Conservation (phyloP, 2,329 filamentous ascomycete genomes). For the Bipolaris zeicola region DNA sequence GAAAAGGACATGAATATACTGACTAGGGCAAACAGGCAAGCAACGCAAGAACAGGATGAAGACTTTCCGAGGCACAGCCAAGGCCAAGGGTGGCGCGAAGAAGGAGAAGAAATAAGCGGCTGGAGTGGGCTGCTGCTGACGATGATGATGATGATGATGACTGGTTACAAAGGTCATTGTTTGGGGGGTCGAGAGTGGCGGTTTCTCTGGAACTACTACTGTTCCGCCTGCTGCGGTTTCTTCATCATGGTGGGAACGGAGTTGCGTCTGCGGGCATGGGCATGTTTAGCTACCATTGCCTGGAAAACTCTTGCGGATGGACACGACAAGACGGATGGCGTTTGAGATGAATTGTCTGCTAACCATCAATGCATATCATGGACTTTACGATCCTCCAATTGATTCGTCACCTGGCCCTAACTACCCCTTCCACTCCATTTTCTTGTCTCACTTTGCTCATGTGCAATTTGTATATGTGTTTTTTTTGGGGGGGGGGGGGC, state of each 20-base stretch:
- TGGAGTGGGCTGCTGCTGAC: constrained; percentile 14
- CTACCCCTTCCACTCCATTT: not conserved
- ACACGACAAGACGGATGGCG: constrained; percentile 48
- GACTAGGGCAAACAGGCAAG: constrained; percentile 75
- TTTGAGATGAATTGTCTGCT: constrained; percentile 48
- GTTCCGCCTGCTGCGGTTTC: constrained; percentile 32
- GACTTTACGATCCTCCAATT: constrained; percentile 38
- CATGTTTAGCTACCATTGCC: constrained; percentile 49
- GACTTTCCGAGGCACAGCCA: constrained; percentile 96
- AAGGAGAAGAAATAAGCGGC: constrained; percentile 75
- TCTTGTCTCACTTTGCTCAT: not conserved
- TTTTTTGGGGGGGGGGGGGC: not conserved
- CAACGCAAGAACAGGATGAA: constrained; percentile 99
- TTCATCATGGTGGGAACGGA: constrained; percentile 43
- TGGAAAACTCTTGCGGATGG: constrained; percentile 47
- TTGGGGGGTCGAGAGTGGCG: constrained; percentile 38
- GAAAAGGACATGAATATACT: constrained; percentile 32
- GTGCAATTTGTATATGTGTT: not conserved
- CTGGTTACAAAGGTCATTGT: constrained; percentile 38
- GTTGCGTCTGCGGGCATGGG: constrained; percentile 44
- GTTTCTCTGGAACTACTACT: constrained; percentile 41
- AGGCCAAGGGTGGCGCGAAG: constrained; percentile 93
- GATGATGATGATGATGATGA: constrained; percentile 20
- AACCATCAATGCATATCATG: constrained; percentile 51
- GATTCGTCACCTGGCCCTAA: constrained; percentile 10